Evolutionary conservation across 768 basidiomycete genomes (phyloP), one percentile per base, ranked within the genome.

Genomic region (Thelephora aurantiotincta): DNA sequence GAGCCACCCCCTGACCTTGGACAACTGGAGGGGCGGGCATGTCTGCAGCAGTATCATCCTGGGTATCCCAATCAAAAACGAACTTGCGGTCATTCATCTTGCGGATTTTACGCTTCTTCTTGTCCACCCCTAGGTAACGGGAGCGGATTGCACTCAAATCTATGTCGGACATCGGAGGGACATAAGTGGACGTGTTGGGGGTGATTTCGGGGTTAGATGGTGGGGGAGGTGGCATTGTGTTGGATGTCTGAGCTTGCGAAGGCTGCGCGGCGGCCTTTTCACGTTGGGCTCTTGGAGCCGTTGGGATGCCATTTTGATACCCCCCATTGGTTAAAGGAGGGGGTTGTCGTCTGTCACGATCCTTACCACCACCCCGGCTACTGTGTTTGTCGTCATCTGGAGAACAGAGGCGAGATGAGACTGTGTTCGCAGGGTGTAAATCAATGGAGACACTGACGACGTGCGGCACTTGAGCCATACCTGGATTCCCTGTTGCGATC

Each of bases 31-130:
- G 79, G 12, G 75, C 69, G n/a, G 82, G 80, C 13, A 83, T 77
- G 58, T 87, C 86, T 26, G 74, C 78, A 6, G 77, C 69, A 12
- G 96, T 99, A 62, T 99, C 96, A 57, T 99, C 96, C 61, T 84
- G 85, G 44, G 81, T 80, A 58, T 94, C 92, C 96, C 96, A 99
- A 62, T 98, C 96, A 58, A 99, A 99, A n/a, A 94, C 88, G 60
- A 98, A 91, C 65, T 94, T 94, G 64, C 90, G 80, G 63, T 93
- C 91, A 59, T 86, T 89, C 77, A 87, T 90, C 67, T 92, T 93
- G 48, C 90, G 80, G 55, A 90, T 85, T 64, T 88, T 91, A 35
- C 89, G 82, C 67, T 92, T 93, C 73, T 93, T 92, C 64, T 80
- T 88, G 63, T 87, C 84, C 16, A 89, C 85, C 4, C 96, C 96